These are phyloP conservation scores for Flaveria floridana DNA, from an alignment of 140 eudicot genomes.

Conservation along the genomic window DNA sequence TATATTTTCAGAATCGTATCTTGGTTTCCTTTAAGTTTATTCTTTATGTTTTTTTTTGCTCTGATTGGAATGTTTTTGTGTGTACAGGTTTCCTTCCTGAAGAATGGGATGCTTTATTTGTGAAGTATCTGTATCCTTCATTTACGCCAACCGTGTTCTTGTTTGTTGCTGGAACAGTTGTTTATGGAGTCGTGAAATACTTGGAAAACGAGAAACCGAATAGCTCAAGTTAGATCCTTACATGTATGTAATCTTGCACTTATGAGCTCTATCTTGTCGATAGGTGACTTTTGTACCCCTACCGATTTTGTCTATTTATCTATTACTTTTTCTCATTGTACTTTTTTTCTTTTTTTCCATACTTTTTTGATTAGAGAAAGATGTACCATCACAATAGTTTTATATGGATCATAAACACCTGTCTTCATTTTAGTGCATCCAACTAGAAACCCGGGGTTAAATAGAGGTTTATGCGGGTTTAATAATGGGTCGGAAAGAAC, in stretches of 20 bases:
- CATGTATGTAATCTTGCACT: constrained; percentile 28
- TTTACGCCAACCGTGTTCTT: constrained; percentile 88
- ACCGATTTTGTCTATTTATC: background rate
- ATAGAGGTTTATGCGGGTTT: background rate
- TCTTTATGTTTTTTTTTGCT: background rate
- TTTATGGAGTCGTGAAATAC: constrained; percentile 76
- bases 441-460: background rate
- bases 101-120: constrained; percentile 78
- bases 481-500: background rate
- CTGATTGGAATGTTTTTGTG: constrained; percentile 1
- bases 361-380: constrained; percentile 13
- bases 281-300: constrained; percentile 8
- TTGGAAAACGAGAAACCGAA: constrained; percentile 58
- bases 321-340: background rate
- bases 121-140: constrained; percentile 79
- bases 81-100: constrained; percentile 80
- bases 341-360: background rate
- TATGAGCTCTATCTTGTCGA: constrained; percentile 23
- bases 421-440: constrained; percentile 2
- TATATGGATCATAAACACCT: background rate
- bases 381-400: constrained; percentile 2
- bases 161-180: constrained; percentile 84
- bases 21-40: background rate
- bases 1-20: background rate
- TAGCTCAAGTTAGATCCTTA: constrained; percentile 43